phyloP scores from a whole-genome alignment of 2,329 filamentous ascomycete species.

The Niveomyces coronatus region DNA sequence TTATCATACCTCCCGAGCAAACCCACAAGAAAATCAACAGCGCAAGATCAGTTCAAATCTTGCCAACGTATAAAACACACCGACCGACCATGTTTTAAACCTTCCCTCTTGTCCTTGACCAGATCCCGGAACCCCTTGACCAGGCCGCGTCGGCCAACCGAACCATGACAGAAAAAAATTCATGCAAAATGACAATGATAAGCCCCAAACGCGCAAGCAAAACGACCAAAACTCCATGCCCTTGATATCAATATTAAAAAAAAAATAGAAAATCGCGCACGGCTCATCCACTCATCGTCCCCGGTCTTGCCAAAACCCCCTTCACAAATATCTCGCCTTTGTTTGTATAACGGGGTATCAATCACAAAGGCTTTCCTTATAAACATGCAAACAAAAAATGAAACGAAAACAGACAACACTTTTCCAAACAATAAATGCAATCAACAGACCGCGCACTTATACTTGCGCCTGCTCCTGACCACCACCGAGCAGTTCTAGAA shows the following conservation, averaged over 20 bases:
- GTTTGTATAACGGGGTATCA: slow-evolving; percentile 20
- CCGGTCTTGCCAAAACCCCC: slow-evolving; percentile 9
- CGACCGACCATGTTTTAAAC: too few species aligned
- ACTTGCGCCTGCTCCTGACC: slow-evolving; percentile 28
- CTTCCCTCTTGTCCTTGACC: too few species aligned
- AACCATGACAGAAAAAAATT: background rate
- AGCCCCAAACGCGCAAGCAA: slow-evolving; percentile 8
- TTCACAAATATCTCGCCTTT: slow-evolving; percentile 1
- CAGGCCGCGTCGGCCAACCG: too few species aligned
- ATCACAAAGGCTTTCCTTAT: slow-evolving; percentile 15
- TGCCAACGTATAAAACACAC: too few species aligned
- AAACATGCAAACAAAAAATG: slow-evolving; percentile 13
- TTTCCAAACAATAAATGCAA: background rate
- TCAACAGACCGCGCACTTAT: background rate
- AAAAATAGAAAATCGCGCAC: slow-evolving; percentile 6
- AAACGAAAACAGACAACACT: slow-evolving; percentile 12
- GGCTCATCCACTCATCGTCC: slow-evolving; percentile 3
- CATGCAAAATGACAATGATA: slow-evolving; percentile 7
- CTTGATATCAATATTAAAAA: slow-evolving; percentile 6
- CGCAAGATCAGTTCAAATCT: too few species aligned
- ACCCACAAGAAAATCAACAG: background rate
- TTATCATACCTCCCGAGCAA: background rate
- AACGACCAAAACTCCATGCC: slow-evolving; percentile 10
- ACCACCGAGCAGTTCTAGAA: slow-evolving; percentile 74
- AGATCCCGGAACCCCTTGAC: too few species aligned